Base-by-base conservation (phyloP, 352 stramenopile species). In the Bremia lactucae region DNA sequence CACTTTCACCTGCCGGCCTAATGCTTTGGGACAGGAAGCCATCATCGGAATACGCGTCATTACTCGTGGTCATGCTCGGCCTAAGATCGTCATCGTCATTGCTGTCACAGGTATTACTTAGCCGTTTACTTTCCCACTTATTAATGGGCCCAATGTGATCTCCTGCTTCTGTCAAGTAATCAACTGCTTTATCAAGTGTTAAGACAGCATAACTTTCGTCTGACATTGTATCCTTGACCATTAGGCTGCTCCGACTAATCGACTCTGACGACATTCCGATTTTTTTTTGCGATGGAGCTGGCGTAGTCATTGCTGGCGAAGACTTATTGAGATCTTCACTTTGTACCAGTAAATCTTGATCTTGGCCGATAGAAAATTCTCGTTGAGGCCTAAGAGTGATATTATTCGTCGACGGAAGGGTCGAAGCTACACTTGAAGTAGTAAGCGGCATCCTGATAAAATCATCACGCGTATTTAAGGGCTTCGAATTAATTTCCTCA, bases 361-460 rank as follows among this genome's bases (percentile, higher is more conserved):
- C 43, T 38, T 49, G 26, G 21, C 18, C 10, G 36, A 40, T 22
- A 26, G 45, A 34, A 25, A 14, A 20, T 51, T 38, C 40, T 16
- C 45, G 47, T 34, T 44, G 61, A 33, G 31, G 36, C 24, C 62
- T 59, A 18, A 61, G 26, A 3, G 62, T 72, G 22, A 73, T 46
- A 42, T 68, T 73, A 6, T 65, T 54, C 20, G 45, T 46, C n/a
- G 62, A 53, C 23, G 52, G 20, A 9, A 52, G 41, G 19, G 45
- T 55, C 16, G 53, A 35, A 6, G 39, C 28, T n/a, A 42, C 55
- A 34, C 35, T 22, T n/a, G 45, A 52, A 36, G 53, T 68, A 11
- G 66, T 51, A 39, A 72, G 66, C 0, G 52, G 50, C 1, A 60
- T 62, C 37, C 55, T 65, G n/a, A 73, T 61, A 48, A 55, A 73